These are phyloP conservation scores for Chenopodium berlandieri DNA, from an alignment of 148 eudicot species.

Conservation along the genomic window DNA sequence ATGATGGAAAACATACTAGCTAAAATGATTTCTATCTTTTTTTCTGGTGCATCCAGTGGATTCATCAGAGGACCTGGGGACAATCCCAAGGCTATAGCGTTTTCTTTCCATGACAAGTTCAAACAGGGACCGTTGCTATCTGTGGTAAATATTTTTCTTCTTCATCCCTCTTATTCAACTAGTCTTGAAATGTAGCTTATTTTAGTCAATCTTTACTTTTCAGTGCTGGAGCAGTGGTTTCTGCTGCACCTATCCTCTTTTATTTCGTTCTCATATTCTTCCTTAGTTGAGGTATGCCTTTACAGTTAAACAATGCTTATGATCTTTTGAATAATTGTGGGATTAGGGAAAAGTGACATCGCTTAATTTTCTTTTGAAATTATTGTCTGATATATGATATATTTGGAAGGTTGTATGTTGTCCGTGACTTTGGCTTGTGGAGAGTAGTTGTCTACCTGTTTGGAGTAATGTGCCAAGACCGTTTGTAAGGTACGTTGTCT, in stretches of 20 bases:
- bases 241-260: slow-evolving; percentile 91
- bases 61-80: slow-evolving; percentile 97
- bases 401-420: not conserved
- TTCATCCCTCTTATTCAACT: not conserved
- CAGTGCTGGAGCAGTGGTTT: slow-evolving; percentile 96
- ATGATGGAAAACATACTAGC: not conserved
- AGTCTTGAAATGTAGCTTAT: slow-evolving; percentile 4
- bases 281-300: slow-evolving; percentile 53
- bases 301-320: not conserved
- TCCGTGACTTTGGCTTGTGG: not conserved
- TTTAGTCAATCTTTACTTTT: slow-evolving; percentile 5
- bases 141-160: slow-evolving; percentile 52
- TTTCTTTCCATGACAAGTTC: slow-evolving; percentile 84
- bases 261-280: slow-evolving; percentile 63
- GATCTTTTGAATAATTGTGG: not conserved
- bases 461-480: slow-evolving; percentile 1
- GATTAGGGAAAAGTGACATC: not conserved
- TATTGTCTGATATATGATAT: not conserved
- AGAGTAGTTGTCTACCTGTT: not conserved
- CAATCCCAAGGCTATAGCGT: slow-evolving; percentile 64
- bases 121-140: slow-evolving; percentile 94
- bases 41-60: slow-evolving; percentile 54
- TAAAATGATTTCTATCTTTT: not conserved
- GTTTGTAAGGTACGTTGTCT: not conserved
- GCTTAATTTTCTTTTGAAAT: not conserved